Percentiles rank a stretch among this genome's conserved stretches.
phyloP scores from a whole-genome alignment of 106 monocot genomes.

The Dendrobium catenatum region DNA sequence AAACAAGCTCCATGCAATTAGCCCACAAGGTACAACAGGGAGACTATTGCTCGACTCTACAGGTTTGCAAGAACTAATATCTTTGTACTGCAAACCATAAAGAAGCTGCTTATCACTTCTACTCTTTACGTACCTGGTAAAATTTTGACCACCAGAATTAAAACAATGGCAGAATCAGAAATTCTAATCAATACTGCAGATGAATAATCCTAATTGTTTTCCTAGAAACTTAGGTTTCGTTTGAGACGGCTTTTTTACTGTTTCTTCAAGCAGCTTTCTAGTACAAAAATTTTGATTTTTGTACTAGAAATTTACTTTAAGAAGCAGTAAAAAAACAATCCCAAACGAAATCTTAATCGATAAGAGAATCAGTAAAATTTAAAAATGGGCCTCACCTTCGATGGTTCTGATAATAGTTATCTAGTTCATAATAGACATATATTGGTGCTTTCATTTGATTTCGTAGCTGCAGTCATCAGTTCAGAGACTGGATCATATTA shows the following conservation, averaged over 20 bases:
- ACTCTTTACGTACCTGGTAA: constrained; percentile 78
- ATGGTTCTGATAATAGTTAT: constrained; percentile 97
- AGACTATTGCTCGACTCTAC: constrained; percentile 46
- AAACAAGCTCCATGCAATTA: constrained; percentile 96
- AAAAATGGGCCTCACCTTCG: constrained; percentile 40
- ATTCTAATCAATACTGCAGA: background rate
- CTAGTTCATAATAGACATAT: constrained; percentile 83
- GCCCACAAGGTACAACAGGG: constrained; percentile 88
- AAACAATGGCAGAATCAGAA: background rate
- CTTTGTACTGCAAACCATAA: constrained; percentile 42
- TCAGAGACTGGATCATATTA: background rate
- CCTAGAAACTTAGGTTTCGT: background rate
- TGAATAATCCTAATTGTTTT: background rate
- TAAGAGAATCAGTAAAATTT: background rate
- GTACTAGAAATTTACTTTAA: too few species aligned
- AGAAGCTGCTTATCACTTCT: constrained; percentile 76
- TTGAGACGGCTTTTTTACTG: too few species aligned
- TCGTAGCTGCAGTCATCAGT: constrained; percentile 37
- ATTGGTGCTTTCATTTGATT: constrained; percentile 87
- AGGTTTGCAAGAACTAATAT: constrained; percentile 57
- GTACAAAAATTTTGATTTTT: too few species aligned
- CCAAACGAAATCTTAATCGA: background rate
- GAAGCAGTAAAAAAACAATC: too few species aligned
- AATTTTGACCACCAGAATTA: background rate
- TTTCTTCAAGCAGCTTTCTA: too few species aligned